Conservation (phyloP, 306 rosid genomes). For the Astragalus membranaceus region DNA sequence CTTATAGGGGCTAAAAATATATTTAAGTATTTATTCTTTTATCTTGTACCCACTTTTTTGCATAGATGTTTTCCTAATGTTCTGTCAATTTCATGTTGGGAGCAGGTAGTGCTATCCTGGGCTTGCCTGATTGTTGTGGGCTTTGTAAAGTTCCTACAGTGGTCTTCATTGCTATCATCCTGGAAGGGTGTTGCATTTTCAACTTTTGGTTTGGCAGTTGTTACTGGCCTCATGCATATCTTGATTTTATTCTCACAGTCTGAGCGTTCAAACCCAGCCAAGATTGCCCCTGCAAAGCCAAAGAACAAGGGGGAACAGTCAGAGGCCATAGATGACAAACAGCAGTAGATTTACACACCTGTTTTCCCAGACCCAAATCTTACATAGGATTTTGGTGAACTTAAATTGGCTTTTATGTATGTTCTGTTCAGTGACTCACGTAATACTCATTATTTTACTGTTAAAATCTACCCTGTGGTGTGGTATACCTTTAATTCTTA, state of each 20-base stretch:
- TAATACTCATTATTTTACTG: conserved; percentile 10
- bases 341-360: conserved; percentile 31
- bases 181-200: conserved; percentile 84
- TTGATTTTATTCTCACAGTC: conserved; percentile 83
- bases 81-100: conserved; percentile 2
- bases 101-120: conserved; percentile 79
- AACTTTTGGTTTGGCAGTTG: conserved; percentile 41
- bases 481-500: conserved; percentile 4
- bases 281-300: conserved; percentile 50
- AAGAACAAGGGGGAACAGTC: conserved; percentile 28
- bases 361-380: neutral
- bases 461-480: conserved; percentile 4
- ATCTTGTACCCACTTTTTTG: neutral
- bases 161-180: conserved; percentile 68
- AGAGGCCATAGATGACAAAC: conserved; percentile 36
- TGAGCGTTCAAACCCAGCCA: conserved; percentile 75
- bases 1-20: no score
- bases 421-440: conserved; percentile 8
- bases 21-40: neutral
- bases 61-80: conserved; percentile 1
- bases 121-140: conserved; percentile 52
- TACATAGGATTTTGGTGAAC: conserved; percentile 21
- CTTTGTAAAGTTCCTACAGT: conserved; percentile 51
- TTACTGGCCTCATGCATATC: conserved; percentile 75
- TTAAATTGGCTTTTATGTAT: neutral